Conservation (phyloP, 768 basidiomycete genomes). For the Suillus luteus region DNA sequence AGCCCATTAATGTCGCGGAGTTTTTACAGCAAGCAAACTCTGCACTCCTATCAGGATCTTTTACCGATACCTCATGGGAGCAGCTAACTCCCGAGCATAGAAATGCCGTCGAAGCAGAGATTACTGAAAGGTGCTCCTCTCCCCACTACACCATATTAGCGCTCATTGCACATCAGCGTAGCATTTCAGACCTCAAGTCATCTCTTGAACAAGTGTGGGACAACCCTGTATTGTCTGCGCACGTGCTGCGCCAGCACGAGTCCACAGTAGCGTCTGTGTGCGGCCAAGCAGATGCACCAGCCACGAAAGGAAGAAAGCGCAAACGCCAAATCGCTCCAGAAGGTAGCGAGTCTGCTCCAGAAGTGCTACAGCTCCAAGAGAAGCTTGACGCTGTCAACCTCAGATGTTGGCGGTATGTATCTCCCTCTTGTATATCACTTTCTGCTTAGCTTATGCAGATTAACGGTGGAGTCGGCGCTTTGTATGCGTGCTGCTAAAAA, state of each 20-base stretch:
- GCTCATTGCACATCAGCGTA: constrained; percentile 28
- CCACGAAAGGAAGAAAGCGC: constrained; percentile 33
- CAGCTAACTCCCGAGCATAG: constrained; percentile 29
- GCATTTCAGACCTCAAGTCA: constrained; percentile 53
- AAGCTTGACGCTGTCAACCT: constrained; percentile 55
- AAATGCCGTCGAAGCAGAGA: constrained; percentile 41
- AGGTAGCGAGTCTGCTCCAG: constrained; percentile 38
- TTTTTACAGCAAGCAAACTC: constrained; percentile 43
- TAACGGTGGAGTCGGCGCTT: constrained; percentile 52
- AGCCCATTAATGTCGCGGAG: constrained; percentile 46
- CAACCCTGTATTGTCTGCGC: constrained; percentile 56
- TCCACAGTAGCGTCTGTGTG: constrained; percentile 40
- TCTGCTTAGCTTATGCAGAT: constrained; percentile 36
- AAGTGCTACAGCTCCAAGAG: constrained; percentile 50
- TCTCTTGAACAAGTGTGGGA: constrained; percentile 49
- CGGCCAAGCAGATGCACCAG: constrained; percentile 35
- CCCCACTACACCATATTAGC: not conserved
- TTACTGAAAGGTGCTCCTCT: constrained; percentile 37
- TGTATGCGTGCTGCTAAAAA: constrained; percentile 68
- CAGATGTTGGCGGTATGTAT: constrained; percentile 61
- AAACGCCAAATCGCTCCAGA: constrained; percentile 33
- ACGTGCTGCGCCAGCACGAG: constrained; percentile 58
- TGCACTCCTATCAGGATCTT: constrained; percentile 11
- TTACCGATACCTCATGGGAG: constrained; percentile 25
- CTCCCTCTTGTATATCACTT: not conserved